These are phyloP conservation scores for Imleria badia DNA, from an alignment of 768 basidiomycete species.

Conservation along the genomic window DNA sequence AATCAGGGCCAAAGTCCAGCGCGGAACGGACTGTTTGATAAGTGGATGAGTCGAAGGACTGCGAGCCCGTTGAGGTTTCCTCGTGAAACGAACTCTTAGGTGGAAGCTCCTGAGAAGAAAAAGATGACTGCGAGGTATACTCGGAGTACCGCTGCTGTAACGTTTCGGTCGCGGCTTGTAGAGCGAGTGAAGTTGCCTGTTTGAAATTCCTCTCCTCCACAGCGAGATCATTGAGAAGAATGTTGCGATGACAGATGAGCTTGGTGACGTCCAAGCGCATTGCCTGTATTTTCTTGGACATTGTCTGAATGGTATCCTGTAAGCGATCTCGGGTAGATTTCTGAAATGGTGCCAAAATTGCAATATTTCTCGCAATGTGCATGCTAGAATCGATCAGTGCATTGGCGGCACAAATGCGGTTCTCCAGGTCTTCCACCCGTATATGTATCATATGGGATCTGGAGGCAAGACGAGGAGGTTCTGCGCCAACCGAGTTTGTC, in stretches of 20 bases:
- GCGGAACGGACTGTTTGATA: constrained; percentile 71
- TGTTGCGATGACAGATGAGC: constrained; percentile 70
- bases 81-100: constrained; percentile 13
- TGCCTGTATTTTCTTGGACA: constrained; percentile 64
- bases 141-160: constrained; percentile 47
- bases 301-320: constrained; percentile 52
- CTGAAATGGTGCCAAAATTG: constrained; percentile 85
- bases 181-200: constrained; percentile 64
- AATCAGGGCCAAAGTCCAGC: constrained; percentile 52
- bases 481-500: constrained; percentile 21
- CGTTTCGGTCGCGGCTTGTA: constrained; percentile 69
- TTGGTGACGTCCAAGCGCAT: constrained; percentile 73
- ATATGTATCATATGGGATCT: constrained; percentile 57
- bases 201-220: constrained; percentile 68
- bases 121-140: constrained; percentile 32
- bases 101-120: constrained; percentile 33
- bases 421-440: constrained; percentile 66
- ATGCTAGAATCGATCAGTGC: constrained; percentile 65
- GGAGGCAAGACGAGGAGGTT: constrained; percentile 34
- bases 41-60: constrained; percentile 44
- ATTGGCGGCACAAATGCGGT: constrained; percentile 51
- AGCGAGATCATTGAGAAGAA: constrained; percentile 73
- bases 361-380: constrained; percentile 77
- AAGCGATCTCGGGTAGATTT: constrained; percentile 80
- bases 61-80: constrained; percentile 11